A percentile compares a stretch with the other conserved stretches of the same genome.
These are phyloP conservation scores for Podaxis pistillaris DNA, from an alignment of 768 basidiomycete species.

Conservation along the genomic window DNA sequence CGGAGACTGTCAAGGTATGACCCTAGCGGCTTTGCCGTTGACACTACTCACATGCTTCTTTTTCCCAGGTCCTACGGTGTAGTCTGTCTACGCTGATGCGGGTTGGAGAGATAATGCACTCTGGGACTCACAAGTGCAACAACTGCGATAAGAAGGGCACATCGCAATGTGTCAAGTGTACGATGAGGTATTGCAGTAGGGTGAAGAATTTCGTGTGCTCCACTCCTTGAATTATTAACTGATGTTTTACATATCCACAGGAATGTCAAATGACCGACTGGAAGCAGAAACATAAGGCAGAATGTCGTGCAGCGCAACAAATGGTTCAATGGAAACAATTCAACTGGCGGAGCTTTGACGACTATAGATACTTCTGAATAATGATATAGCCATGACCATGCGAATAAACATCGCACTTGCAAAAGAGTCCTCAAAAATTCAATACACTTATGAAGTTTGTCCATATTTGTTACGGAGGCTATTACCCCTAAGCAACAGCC, in stretches of 20 bases:
- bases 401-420: too few species aligned
- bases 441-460: background rate
- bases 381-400: background rate
- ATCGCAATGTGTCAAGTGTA: constrained; percentile 9
- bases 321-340: constrained; percentile 25
- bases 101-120: constrained; percentile 17
- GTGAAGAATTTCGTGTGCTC: background rate
- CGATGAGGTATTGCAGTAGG: constrained; percentile 25
- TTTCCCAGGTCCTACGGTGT: constrained; percentile 17
- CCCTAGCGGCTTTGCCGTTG: background rate
- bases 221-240: background rate
- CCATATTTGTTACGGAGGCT: background rate
- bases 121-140: constrained; percentile 8
- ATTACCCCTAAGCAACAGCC: background rate
- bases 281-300: constrained; percentile 23
- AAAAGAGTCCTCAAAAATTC: too few species aligned
- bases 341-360: background rate
- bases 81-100: constrained; percentile 18
- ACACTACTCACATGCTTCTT: background rate
- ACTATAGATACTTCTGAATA: background rate
- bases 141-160: constrained; percentile 20
- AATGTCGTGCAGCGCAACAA: constrained; percentile 23
- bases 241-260: background rate
- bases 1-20: constrained; percentile 23
- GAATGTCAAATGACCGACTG: constrained; percentile 23